Evolutionary conservation across 805 yeast species (phyloP), one percentile per base, ranked within the genome.

Genomic region (Candida patagonica): DNA sequence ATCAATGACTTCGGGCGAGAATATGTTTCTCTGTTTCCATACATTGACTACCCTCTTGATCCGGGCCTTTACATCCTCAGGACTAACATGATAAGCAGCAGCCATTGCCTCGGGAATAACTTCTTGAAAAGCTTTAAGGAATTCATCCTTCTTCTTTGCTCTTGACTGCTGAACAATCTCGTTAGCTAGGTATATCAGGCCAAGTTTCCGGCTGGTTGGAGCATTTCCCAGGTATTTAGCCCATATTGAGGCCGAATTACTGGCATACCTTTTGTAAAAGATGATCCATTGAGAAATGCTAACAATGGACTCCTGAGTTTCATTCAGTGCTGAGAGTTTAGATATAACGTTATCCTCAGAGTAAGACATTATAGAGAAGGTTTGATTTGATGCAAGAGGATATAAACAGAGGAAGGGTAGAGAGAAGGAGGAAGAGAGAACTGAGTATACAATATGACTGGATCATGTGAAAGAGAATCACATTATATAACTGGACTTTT

Each of bases 81-180:
- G 62, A n/a, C 61, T 56, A 17, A 50, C 56, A 2, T 56, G 50
- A 46, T 63, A 66, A 8, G 67, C 66, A 3, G 43, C 45, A 4
- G 49, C 56, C 9, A 70, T 41, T 1, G 67, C 63, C 10, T 46
- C 57, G 2, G 67, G 62, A n/a, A 67, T 44, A 17, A 56, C 49
- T 54, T 52, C 24, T 9, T 74, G 67, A 58, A 82, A 85, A 2
- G 75, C 78, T 6, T 59, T 61, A 2, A 79, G 58, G 47, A 80
- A 78, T 35, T 75, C 83, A 3, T 62, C 61, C 51, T 72, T 75
- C 43, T 72, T 67, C 50, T 76, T 74, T 25, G 79, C 76, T 43
- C 78, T 68, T 2, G 87, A 75, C 54, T 81, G 81, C 58, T 85
- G 95, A 1, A 84, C 80, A 17, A 85, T 78, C 48, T 85, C 95